These are phyloP conservation scores for Fusarium sp. DNA, from an alignment of 2,329 filamentous ascomycete genomes.

Conservation along the genomic window DNA sequence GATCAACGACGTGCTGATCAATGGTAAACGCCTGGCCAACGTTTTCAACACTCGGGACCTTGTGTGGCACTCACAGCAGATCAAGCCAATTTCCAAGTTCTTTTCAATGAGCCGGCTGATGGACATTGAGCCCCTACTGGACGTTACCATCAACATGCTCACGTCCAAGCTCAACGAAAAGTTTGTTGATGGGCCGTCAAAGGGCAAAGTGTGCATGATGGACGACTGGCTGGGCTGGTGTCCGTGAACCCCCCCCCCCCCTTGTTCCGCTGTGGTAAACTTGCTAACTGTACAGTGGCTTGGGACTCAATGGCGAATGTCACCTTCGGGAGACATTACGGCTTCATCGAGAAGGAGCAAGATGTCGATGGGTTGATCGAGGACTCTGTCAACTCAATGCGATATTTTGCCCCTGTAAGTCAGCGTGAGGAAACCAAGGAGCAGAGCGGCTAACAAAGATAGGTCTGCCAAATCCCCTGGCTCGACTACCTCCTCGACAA, in stretches of 20 bases:
- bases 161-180: neutral
- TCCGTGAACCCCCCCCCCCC: neutral
- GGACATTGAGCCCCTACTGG: neutral
- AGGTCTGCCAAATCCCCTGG: conserved; percentile 1
- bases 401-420: neutral
- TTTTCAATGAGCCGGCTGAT: neutral
- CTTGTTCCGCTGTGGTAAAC: neutral
- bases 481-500: conserved; percentile 6
- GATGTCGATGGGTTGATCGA: neutral
- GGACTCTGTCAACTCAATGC: neutral
- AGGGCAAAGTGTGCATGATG: neutral
- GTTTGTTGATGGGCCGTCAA: neutral
- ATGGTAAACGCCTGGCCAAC: neutral
- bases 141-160: neutral
- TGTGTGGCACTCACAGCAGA: neutral
- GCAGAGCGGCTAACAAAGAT: neutral
- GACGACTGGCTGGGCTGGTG: neutral
- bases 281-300: neutral
- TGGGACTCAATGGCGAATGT: conserved; percentile 1
- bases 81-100: neutral
- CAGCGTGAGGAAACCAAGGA: no score
- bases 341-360: neutral
- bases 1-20: neutral
- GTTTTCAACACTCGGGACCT: neutral
- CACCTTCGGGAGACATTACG: neutral